Evolutionary conservation across 73 alveolate genomes (phyloP).

Genomic region (Blepharisma japonicum): DNA sequence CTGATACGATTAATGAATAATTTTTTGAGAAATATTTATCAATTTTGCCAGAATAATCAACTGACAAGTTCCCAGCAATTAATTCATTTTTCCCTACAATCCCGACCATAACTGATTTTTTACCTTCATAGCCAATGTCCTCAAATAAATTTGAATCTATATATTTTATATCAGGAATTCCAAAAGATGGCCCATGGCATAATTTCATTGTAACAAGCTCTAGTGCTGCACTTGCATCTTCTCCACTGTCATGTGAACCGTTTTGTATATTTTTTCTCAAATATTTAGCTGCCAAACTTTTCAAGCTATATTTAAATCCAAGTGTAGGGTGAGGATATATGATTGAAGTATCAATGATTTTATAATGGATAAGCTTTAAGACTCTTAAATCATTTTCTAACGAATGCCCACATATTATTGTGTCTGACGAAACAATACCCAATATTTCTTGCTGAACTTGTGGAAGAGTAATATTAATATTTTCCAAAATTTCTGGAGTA

Average conservation of each 20-base stretch:
- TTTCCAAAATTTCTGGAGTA: conserved; percentile 51
- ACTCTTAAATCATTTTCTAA: conserved; percentile 49
- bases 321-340: conserved; percentile 36
- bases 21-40: background rate
- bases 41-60: background rate
- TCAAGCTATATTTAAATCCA: conserved; percentile 41
- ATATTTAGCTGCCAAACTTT: conserved; percentile 36
- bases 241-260: conserved; percentile 49
- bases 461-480: conserved; percentile 46
- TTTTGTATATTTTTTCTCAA: conserved; percentile 41
- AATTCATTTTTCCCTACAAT: background rate
- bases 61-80: background rate
- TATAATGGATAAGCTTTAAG: conserved; percentile 36
- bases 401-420: conserved; percentile 51
- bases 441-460: conserved; percentile 46
- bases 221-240: conserved; percentile 52
- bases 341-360: conserved; percentile 54
- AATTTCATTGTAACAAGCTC: conserved; percentile 39
- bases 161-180: background rate
- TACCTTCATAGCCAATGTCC: background rate
- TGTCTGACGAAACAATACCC: conserved; percentile 29
- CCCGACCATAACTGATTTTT: conserved; percentile 12
- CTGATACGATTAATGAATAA: background rate
- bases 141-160: background rate
- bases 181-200: conserved; percentile 15